These are phyloP conservation scores for Tinospora cordifolia DNA, from an alignment of 164 flowering plant species.

Conservation along the genomic window DNA sequence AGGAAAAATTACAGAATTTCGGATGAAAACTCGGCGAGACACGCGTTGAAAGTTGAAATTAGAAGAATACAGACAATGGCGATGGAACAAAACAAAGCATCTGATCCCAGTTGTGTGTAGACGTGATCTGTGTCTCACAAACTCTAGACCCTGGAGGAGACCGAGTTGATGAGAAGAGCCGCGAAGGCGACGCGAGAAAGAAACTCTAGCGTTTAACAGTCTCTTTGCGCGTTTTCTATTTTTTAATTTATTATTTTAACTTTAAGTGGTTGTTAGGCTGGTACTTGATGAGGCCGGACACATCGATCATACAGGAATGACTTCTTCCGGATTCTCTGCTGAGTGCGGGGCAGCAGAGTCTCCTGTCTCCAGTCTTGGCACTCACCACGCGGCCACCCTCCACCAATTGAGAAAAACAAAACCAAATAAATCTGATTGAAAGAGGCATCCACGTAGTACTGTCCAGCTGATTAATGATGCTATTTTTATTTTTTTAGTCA, in stretches of 20 bases:
- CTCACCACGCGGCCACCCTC: no score
- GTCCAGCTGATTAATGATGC: not conserved
- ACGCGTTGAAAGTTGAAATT: not conserved
- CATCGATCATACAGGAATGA: not conserved
- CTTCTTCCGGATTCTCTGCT: not conserved
- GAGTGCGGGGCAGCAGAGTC: not conserved
- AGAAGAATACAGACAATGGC: not conserved
- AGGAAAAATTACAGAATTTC: not conserved
- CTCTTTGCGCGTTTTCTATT: not conserved
- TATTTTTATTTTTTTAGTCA: no score
- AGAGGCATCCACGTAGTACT: not conserved
- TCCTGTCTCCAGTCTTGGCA: no score
- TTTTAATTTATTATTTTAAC: not conserved
- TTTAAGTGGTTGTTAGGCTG: not conserved
- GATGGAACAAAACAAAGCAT: not conserved
- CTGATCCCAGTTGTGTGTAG: not conserved
- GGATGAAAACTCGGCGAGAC: not conserved
- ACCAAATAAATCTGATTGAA: not conserved
- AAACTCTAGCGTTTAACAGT: not conserved
- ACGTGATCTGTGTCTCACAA: not conserved
- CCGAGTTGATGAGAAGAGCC: no score
- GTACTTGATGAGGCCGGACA: not conserved
- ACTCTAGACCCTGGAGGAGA: no score
- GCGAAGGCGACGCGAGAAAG: no score
- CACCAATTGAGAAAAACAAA: no score